These are phyloP conservation scores for Pseudonitzschia pungens DNA, from an alignment of 108 stramenopile genomes.

Conservation along the genomic window DNA sequence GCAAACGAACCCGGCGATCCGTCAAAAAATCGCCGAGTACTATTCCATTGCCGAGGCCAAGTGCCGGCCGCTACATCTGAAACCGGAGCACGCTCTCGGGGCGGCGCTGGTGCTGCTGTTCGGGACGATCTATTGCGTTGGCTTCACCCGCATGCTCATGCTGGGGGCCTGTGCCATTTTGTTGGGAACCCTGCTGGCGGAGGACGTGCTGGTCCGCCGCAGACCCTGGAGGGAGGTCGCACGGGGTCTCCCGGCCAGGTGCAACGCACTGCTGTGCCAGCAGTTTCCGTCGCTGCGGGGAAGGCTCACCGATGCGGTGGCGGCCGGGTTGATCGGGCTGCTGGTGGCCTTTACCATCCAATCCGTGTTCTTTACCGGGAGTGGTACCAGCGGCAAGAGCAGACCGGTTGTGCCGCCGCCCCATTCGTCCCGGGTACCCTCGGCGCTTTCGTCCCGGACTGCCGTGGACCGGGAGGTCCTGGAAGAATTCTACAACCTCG, in stretches of 20 bases:
- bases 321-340: conserved; percentile 25
- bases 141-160: conserved; percentile 46
- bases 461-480: conserved; percentile 7
- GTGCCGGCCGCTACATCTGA: conserved; percentile 8
- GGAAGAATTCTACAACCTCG: conserved; percentile 52
- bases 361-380: conserved; percentile 9
- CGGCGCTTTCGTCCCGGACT: background rate
- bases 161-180: conserved; percentile 26
- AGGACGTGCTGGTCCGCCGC: background rate
- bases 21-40: conserved; percentile 32
- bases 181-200: background rate
- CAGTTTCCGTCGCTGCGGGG: conserved; percentile 31
- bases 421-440: background rate
- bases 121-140: conserved; percentile 32
- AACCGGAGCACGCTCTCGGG: conserved; percentile 32
- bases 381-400: background rate
- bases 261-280: conserved; percentile 17
- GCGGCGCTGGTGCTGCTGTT: conserved; percentile 16
- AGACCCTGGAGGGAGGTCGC: conserved; percentile 1
- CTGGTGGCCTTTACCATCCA: conserved; percentile 22
- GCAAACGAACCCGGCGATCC: conserved; percentile 40
- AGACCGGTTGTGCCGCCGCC: background rate
- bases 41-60: background rate
- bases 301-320: conserved; percentile 24
- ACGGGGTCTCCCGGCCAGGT: conserved; percentile 33